phyloP scores from a whole-genome alignment of 2,329 filamentous ascomycete species.

The Colletotrichum caudatum region DNA sequence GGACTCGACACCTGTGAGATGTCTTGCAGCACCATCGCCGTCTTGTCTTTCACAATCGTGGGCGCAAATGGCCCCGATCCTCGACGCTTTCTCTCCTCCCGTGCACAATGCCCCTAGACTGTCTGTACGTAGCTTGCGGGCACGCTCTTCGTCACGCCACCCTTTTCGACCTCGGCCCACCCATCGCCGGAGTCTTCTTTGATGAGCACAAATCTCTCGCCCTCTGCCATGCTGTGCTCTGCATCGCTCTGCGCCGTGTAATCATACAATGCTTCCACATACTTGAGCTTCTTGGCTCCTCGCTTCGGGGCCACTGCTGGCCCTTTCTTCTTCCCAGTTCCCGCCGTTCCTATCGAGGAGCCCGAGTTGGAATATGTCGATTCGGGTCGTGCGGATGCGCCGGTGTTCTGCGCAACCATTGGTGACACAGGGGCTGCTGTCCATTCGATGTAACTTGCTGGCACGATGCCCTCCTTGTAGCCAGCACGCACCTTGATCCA shows the following conservation, averaged over 20 bases:
- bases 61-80: neutral
- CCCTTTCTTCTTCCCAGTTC: conserved; percentile 81
- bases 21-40: conserved; percentile 1
- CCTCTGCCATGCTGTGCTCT: conserved; percentile 91
- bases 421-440: conserved; percentile 56
- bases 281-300: conserved; percentile 92
- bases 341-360: conserved; percentile 68
- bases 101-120: conserved; percentile 59
- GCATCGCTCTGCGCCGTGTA: conserved; percentile 87
- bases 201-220: conserved; percentile 91
- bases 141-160: conserved; percentile 86
- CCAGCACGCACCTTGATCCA: conserved; percentile 89
- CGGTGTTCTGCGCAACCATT: conserved; percentile 59
- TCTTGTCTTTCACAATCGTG: neutral
- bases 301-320: conserved; percentile 91
- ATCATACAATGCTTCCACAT: conserved; percentile 93
- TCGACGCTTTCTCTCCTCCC: conserved; percentile 8
- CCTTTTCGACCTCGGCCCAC: conserved; percentile 97
- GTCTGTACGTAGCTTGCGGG: conserved; percentile 93
- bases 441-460: conserved; percentile 85
- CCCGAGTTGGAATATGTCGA: conserved; percentile 85
- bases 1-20: neutral
- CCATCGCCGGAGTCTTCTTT: conserved; percentile 91
- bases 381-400: conserved; percentile 69
- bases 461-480: conserved; percentile 85